These are phyloP conservation scores for Clitopilus passeckerianus DNA, from an alignment of 768 basidiomycete genomes.

Conservation along the genomic window DNA sequence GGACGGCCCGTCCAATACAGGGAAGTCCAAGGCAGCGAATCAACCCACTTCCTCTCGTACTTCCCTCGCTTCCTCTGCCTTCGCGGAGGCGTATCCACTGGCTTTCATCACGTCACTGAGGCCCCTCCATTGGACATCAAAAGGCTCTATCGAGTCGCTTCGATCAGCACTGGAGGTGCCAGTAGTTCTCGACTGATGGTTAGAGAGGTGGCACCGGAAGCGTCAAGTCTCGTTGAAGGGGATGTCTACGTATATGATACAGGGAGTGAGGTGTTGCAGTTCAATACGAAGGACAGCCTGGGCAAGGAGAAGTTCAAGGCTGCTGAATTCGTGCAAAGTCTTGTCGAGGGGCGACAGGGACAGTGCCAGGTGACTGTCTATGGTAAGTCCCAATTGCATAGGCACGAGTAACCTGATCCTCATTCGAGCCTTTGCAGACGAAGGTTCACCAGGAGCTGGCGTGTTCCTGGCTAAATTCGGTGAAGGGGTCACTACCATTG, in stretches of 20 bases:
- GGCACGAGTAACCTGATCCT: not conserved
- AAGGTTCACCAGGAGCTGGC: conserved; percentile 41
- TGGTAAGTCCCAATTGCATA: conserved; percentile 25
- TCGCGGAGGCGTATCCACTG: conserved; percentile 44
- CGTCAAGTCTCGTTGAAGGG: conserved; percentile 44
- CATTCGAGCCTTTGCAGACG: conserved; percentile 29
- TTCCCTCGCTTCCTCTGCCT: conserved; percentile 42
- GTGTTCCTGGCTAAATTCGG: conserved; percentile 48
- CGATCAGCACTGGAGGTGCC: conserved; percentile 19
- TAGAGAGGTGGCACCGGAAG: conserved; percentile 41
- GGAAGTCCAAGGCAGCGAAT: conserved; percentile 58
- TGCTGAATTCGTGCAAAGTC: conserved; percentile 49
- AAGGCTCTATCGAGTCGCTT: conserved; percentile 46
- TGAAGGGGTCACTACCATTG: conserved; percentile 12
- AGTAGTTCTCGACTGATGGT: conserved; percentile 31
- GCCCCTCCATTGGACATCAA: conserved; percentile 37
- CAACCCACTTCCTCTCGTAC: conserved; percentile 42
- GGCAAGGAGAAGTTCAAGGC: conserved; percentile 60
- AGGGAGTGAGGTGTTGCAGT: conserved; percentile 45
- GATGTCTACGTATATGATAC: conserved; percentile 60
- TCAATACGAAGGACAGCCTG: conserved; percentile 48
- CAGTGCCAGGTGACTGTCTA: conserved; percentile 41
- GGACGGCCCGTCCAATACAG: conserved; percentile 57
- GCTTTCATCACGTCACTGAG: conserved; percentile 44
- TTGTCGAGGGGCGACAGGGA: conserved; percentile 36